A percentile compares a stretch with the other conserved stretches of the same genome.
phyloP scores from a whole-genome alignment of 1,284 basidiomycete species.

The Coriolopsis trogii region DNA sequence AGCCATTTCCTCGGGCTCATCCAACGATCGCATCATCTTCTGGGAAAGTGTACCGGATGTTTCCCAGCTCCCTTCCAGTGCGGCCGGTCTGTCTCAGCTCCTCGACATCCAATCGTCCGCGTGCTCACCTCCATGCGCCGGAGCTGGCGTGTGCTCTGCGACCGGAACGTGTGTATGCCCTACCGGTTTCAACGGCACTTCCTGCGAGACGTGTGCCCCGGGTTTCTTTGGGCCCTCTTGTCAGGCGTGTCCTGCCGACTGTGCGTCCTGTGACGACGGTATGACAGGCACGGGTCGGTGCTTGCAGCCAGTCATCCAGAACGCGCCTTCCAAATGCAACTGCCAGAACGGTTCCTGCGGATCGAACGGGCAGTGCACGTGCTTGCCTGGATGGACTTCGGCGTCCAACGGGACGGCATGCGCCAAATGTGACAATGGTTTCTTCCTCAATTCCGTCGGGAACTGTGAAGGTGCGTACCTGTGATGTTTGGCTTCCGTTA shows the following conservation, averaged over 20 bases:
- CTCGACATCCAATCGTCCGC: conserved; percentile 68
- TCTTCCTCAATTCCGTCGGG: conserved; percentile 69
- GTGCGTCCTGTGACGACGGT: conserved; percentile 74
- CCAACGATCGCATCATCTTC: conserved; percentile 58
- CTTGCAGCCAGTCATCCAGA: conserved; percentile 49
- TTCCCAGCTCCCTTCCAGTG: conserved; percentile 57
- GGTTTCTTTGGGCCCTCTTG: conserved; percentile 77
- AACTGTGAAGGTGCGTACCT: conserved; percentile 67
- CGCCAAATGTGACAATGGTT: conserved; percentile 71
- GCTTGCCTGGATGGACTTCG: conserved; percentile 75
- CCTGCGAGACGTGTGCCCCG: conserved; percentile 73
- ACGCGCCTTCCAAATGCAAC: conserved; percentile 67
- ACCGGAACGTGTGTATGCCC: conserved; percentile 72
- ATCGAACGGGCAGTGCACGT: conserved; percentile 67
- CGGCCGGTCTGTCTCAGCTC: conserved; percentile 50
- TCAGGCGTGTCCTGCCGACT: conserved; percentile 66
- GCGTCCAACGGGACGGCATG: conserved; percentile 73
- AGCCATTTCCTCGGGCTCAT: conserved; percentile 54
- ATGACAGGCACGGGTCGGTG: conserved; percentile 75
- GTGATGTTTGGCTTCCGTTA: not conserved
- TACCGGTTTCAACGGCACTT: conserved; percentile 71
- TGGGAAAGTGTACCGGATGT: conserved; percentile 82
- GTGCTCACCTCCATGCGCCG: conserved; percentile 74
- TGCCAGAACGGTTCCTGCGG: conserved; percentile 78
- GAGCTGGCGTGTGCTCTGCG: conserved; percentile 67